phyloP scores from a whole-genome alignment of 306 rosid species.

The Acacia melanoxylon region DNA sequence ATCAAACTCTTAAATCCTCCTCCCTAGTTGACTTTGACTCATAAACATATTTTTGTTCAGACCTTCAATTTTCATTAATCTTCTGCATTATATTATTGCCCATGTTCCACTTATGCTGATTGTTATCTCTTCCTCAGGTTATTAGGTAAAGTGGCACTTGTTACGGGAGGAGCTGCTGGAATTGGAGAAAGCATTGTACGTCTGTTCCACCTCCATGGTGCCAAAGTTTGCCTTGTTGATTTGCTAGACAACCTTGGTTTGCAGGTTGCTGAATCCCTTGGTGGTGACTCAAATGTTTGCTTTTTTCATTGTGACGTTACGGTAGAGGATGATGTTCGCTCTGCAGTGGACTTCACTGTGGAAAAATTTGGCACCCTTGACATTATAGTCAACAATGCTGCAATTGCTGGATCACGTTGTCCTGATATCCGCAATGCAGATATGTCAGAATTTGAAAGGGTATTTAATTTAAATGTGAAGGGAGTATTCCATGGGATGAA shows the following conservation, averaged over 20 bases:
- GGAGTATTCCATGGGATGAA: slow-evolving; percentile 89
- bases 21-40: neutral
- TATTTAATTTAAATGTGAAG: slow-evolving; percentile 68
- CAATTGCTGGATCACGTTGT: slow-evolving; percentile 67
- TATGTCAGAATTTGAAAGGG: slow-evolving; percentile 69
- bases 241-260: slow-evolving; percentile 67
- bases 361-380: slow-evolving; percentile 72
- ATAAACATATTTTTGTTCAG: neutral
- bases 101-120: neutral
- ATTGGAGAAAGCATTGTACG: slow-evolving; percentile 84
- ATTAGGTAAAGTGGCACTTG: slow-evolving; percentile 81
- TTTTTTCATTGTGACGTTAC: slow-evolving; percentile 71
- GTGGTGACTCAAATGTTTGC: slow-evolving; percentile 34
- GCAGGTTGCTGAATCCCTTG: slow-evolving; percentile 52
- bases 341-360: slow-evolving; percentile 58
- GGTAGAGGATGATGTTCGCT: slow-evolving; percentile 55
- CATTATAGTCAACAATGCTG: slow-evolving; percentile 87
- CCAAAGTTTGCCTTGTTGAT: slow-evolving; percentile 78
- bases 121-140: slow-evolving; percentile 44
- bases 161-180: slow-evolving; percentile 92
- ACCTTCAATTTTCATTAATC: neutral
- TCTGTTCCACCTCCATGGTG: slow-evolving; percentile 71
- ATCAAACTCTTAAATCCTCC: neutral
- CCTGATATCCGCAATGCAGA: slow-evolving; percentile 64
- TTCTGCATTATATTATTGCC: neutral